phyloP scores from a whole-genome alignment of 495 filamentous ascomycete species.

The Neurospora hispaniola region DNA sequence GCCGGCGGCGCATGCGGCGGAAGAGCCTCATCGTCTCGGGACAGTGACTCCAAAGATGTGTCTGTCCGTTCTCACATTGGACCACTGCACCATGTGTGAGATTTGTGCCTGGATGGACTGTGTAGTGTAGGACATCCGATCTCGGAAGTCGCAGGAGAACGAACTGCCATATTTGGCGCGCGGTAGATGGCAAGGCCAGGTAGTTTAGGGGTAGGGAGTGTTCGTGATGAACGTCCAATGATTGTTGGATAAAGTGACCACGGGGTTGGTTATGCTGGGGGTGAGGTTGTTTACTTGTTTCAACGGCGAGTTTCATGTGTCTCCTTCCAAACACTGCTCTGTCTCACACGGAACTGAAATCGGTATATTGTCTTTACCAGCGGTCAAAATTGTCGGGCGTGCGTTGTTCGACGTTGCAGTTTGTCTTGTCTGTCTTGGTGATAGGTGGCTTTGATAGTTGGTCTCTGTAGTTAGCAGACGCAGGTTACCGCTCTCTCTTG shows the following conservation, averaged over 20 bases:
- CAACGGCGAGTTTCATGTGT: not conserved
- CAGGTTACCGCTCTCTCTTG: not conserved
- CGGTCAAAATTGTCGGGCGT: not conserved
- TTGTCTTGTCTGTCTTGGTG: not conserved
- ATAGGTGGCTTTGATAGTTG: not conserved
- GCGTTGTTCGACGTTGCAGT: not conserved
- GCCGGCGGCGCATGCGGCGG: not conserved
- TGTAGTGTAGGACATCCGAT: not conserved
- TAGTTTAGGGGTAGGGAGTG: not conserved
- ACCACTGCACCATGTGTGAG: not conserved
- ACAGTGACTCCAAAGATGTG: not conserved
- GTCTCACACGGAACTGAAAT: not conserved
- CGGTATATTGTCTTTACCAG: not conserved
- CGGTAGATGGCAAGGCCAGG: not conserved
- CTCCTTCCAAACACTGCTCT: not conserved
- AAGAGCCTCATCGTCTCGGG: not conserved
- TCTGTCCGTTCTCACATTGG: not conserved
- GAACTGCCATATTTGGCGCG: not conserved
- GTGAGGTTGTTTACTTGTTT: not conserved
- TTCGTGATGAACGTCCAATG: not conserved
- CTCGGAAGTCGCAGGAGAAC: not conserved
- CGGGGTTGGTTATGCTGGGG: not conserved
- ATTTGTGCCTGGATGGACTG: not conserved
- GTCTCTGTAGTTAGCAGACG: not conserved
- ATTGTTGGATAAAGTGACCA: not conserved